Evolutionary conservation across 164 flowering plant species (phyloP).

Genomic region (Dillenia suffruticosa): DNA sequence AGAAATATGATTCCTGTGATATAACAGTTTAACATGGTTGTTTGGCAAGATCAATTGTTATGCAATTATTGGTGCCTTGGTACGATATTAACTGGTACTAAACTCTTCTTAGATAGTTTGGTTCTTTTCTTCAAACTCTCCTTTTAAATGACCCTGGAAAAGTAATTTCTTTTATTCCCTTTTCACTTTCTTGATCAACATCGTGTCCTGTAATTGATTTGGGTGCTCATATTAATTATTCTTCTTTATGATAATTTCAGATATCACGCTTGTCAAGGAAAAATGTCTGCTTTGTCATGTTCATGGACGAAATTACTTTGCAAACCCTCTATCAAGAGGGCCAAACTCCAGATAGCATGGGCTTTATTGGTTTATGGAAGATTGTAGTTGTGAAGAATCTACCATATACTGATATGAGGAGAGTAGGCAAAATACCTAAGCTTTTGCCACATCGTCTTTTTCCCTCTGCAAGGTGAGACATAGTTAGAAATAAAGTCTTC

Average conservation of each 20-base stretch:
- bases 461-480: slow-evolving; percentile 83
- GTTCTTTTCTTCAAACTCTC: no score
- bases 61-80: no score
- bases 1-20: no score
- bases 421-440: slow-evolving; percentile 96
- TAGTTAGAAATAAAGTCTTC: neutral
- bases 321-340: slow-evolving; percentile 78
- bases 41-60: no score
- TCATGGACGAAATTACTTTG: slow-evolving; percentile 78
- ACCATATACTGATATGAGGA: slow-evolving; percentile 86
- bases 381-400: slow-evolving; percentile 86
- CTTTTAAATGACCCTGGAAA: no score
- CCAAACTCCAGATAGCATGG: slow-evolving; percentile 57
- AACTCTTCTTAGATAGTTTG: no score
- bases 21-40: no score
- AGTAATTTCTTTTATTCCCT: neutral
- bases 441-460: slow-evolving; percentile 89
- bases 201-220: neutral
- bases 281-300: slow-evolving; percentile 97
- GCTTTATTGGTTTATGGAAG: slow-evolving; percentile 91
- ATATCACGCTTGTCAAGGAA: slow-evolving; percentile 83
- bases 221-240: neutral
- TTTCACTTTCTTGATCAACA: neutral
- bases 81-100: no score
- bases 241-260: slow-evolving; percentile 31